These are phyloP conservation scores for Anacardium occidentale DNA, from an alignment of 345 rosid genomes.

Conservation along the genomic window DNA sequence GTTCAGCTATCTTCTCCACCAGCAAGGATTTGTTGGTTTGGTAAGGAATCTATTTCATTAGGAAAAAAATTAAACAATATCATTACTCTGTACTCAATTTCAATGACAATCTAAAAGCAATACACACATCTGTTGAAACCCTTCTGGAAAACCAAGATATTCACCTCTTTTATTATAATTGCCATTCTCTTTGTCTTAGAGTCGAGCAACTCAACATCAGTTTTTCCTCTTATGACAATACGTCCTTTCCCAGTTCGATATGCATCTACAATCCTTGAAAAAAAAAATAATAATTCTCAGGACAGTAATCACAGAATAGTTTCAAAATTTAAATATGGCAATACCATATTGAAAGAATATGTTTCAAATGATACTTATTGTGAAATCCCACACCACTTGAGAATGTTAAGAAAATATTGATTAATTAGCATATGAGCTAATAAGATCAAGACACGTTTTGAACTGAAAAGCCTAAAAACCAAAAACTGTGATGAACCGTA, in stretches of 20 bases:
- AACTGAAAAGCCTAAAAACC: no score
- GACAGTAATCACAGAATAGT: constrained; percentile 7
- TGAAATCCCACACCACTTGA: no score
- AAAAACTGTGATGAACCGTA: no score
- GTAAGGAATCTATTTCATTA: constrained; percentile 74
- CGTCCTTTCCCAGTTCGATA: constrained; percentile 93
- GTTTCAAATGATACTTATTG: neutral
- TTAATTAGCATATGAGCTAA: no score
- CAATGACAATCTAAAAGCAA: constrained; percentile 8
- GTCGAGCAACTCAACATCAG: constrained; percentile 78
- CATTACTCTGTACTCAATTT: constrained; percentile 1
- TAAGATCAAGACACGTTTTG: no score
- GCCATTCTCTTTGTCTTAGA: constrained; percentile 72
- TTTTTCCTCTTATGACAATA: constrained; percentile 79
- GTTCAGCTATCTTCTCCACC: constrained; percentile 96
- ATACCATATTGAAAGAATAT: neutral
- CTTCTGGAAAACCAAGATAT: constrained; percentile 2
- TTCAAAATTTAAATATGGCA: no score
- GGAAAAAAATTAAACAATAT: constrained; percentile 13
- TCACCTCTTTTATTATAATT: constrained; percentile 85
- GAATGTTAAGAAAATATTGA: no score
- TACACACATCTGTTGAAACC: constrained; percentile 12
- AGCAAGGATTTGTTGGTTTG: constrained; percentile 89
- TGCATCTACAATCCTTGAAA: constrained; percentile 76
- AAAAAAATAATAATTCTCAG: constrained; percentile 24